Evolutionary conservation across 352 stramenopile species (phyloP), one percentile per base, ranked within the genome.

Genomic region (Phytophthora uliginosa): DNA sequence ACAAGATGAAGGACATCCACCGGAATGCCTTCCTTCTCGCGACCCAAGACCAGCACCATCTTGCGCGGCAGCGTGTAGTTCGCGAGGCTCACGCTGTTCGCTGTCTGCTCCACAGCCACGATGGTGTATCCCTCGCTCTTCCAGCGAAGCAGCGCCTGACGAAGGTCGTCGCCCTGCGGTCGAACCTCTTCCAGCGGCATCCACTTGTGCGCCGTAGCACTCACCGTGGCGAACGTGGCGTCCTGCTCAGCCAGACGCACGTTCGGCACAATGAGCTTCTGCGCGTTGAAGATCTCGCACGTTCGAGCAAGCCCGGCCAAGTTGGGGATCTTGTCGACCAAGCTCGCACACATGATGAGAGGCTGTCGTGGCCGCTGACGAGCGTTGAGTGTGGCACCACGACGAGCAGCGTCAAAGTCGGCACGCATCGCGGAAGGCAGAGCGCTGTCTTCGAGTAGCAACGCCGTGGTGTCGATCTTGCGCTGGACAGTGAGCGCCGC

Each of bases 11-110:
- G 82, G 42, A 99, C 90, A 55, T 99, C 89, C 13, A 99, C 92
- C 0, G 97, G 97, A 22, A 99, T 98, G 0, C 98, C 98, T 78
- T 98, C 95, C 66, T 99, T 98, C 80, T 99, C 98, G 61, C 97
- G 97, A 45, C 98, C 98, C 51, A 99, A 75, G 8, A 99, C 84
- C 24, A 99, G 83, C 55, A 99, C 92, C 52, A 92, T 94, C 74
- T 97, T 97, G 31, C 90, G 77, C 0, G 93, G 96, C 64, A 99
- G 98, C 34, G 76, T 58, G 62, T 92, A 96, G 28, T 85, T 79
- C 3, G 83, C 84, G 4, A 99, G 79, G 56, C 89, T 97, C 50
- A 92, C 79, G 71, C 93, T 98, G 20, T 90, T 96, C 28, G 90
- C 88, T n/a, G 96, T 98, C 76, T 99, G 97, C 69, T 99, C 97